A percentile compares a stretch with the other conserved stretches of the same genome.
These are phyloP conservation scores for Phytophthora litchii DNA, from an alignment of 352 stramenopile genomes.

Conservation along the genomic window DNA sequence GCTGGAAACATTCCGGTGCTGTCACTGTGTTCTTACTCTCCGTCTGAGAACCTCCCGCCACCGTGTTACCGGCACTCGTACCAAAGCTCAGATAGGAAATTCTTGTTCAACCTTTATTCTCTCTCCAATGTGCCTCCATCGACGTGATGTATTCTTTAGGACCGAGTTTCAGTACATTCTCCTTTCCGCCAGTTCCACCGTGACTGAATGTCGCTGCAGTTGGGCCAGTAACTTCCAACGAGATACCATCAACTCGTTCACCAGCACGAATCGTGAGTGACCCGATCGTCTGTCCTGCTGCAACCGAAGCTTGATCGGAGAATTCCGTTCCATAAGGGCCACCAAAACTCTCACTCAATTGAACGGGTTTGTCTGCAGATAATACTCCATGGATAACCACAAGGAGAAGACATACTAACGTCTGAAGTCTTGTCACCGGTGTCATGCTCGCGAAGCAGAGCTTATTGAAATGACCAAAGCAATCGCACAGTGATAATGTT, in stretches of 20 bases:
- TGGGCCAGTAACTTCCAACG: slow-evolving; percentile 14
- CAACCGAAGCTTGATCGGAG: neutral
- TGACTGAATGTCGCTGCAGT: slow-evolving; percentile 21
- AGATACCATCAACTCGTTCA: slow-evolving; percentile 14
- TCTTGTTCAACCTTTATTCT: slow-evolving; percentile 8
- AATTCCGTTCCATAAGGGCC: no score
- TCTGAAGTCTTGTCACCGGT: no score
- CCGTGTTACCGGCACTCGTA: slow-evolving; percentile 15
- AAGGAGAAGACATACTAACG: no score
- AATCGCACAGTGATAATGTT: no score
- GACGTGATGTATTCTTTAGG: slow-evolving; percentile 12
- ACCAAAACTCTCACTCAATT: neutral
- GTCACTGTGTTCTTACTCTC: slow-evolving; percentile 11
- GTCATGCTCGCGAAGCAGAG: no score
- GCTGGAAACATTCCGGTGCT: slow-evolving; percentile 20
- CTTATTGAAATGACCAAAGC: no score
- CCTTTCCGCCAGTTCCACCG: slow-evolving; percentile 21
- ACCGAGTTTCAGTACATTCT: slow-evolving; percentile 4
- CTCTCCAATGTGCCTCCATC: slow-evolving; percentile 22
- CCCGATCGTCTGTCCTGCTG: slow-evolving; percentile 6
- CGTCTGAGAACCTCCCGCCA: slow-evolving; percentile 11
- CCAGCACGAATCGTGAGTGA: slow-evolving; percentile 11
- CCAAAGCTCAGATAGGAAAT: slow-evolving; percentile 21
- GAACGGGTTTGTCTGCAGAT: no score
- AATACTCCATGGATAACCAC: no score